These are phyloP conservation scores for Thielaviopsis punctulata DNA, from an alignment of 2,329 filamentous ascomycete species.

Conservation along the genomic window DNA sequence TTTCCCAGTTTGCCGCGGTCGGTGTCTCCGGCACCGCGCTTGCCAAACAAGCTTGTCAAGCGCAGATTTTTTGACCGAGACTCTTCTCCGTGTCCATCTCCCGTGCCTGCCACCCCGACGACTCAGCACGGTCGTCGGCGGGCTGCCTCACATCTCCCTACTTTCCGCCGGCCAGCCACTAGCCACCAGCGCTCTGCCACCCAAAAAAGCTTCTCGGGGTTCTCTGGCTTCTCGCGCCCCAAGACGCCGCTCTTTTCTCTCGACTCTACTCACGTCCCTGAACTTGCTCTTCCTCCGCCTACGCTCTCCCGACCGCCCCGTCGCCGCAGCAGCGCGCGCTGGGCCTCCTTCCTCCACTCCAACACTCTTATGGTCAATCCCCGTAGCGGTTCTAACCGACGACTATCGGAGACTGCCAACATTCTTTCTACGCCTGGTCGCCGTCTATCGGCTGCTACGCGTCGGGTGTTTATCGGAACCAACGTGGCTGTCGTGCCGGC, in stretches of 20 bases:
- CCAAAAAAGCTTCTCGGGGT: slow-evolving; percentile 27
- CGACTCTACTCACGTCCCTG: neutral
- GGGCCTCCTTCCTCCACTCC: slow-evolving; percentile 42
- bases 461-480: slow-evolving; percentile 7
- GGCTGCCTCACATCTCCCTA: slow-evolving; percentile 44
- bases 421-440: slow-evolving; percentile 1
- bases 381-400: slow-evolving; percentile 24
- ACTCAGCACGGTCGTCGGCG: slow-evolving; percentile 28
- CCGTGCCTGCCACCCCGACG: slow-evolving; percentile 5
- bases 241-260: slow-evolving; percentile 3
- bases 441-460: slow-evolving; percentile 5
- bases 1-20: slow-evolving; percentile 18
- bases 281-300: neutral
- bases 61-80: slow-evolving; percentile 34
- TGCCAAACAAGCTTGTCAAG: slow-evolving; percentile 61
- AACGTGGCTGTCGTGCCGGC: slow-evolving; percentile 4
- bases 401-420: slow-evolving; percentile 4
- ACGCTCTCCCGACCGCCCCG: slow-evolving; percentile 2
- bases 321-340: slow-evolving; percentile 16
- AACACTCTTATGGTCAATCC: slow-evolving; percentile 18
- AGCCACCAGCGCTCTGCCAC: slow-evolving; percentile 64
- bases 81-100: neutral
- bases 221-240: neutral
- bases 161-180: slow-evolving; percentile 56
- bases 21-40: slow-evolving; percentile 17